These are phyloP conservation scores for Apophysomyces elegans DNA, from an alignment of 371 early-diverging fungal species.

Conservation along the genomic window DNA sequence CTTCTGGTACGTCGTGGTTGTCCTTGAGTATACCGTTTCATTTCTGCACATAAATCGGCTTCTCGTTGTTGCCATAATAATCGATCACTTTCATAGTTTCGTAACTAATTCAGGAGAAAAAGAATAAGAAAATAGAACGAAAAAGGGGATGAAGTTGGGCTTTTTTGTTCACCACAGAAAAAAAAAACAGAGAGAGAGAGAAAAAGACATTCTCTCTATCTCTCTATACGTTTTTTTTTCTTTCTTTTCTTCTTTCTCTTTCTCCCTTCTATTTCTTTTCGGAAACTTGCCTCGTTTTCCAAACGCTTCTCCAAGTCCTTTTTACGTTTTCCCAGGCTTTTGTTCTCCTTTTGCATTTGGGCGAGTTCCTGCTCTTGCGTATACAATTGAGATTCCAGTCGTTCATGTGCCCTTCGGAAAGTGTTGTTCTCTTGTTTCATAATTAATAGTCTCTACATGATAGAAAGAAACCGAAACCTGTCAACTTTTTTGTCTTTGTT, in stretches of 20 bases:
- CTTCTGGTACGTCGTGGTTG: conserved; percentile 29
- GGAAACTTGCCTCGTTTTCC: conserved; percentile 28
- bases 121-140: no score
- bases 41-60: conserved; percentile 26
- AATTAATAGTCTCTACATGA: conserved; percentile 20
- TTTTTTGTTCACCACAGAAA: neutral
- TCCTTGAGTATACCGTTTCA: conserved; percentile 18
- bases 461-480: neutral
- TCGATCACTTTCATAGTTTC: conserved; percentile 36
- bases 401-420: conserved; percentile 26
- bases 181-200: no score
- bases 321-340: conserved; percentile 20
- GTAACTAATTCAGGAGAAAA: conserved; percentile 16
- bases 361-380: conserved; percentile 30
- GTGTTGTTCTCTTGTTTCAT: conserved; percentile 31
- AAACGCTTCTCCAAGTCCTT: conserved; percentile 33
- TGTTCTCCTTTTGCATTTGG: conserved; percentile 24
- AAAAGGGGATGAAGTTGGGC: neutral
- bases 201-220: no score
- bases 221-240: no score
- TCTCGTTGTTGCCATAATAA: conserved; percentile 37
- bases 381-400: conserved; percentile 34
- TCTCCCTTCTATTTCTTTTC: conserved; percentile 8
- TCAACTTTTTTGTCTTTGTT: neutral
- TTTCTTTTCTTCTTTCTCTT: no score